Conservation (phyloP, 2,329 filamentous ascomycete genomes). For the Pestalotiopsis sp. region DNA sequence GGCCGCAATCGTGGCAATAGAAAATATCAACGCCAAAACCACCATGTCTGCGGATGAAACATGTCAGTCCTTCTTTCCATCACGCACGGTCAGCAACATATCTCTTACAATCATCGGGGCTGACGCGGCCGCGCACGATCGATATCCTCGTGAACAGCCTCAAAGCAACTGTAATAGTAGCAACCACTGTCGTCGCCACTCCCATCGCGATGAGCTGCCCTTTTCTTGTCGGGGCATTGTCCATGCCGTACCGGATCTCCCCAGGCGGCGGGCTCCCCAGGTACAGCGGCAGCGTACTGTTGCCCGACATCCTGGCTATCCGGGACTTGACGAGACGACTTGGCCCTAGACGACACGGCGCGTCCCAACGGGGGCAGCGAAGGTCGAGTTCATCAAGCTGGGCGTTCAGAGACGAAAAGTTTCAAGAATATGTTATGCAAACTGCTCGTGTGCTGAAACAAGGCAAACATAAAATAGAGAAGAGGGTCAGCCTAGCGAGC, state of each 20-base stretch:
- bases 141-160: slow-evolving; percentile 3
- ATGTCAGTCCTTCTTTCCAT: background rate
- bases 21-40: slow-evolving; percentile 5
- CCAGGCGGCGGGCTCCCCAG: background rate
- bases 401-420: background rate
- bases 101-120: slow-evolving; percentile 6
- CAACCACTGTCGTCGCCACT: slow-evolving; percentile 1
- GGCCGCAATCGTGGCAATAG: background rate
- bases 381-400: background rate
- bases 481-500: background rate
- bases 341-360: background rate
- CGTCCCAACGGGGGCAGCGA: background rate
- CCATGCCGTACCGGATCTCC: slow-evolving; percentile 4
- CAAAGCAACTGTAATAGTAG: background rate
- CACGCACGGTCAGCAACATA: background rate
- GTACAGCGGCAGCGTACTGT: background rate
- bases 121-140: background rate
- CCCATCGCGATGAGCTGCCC: slow-evolving; percentile 6
- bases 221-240: background rate
- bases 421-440: background rate
- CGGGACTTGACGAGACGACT: background rate
- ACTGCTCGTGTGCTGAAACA: background rate
- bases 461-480: background rate
- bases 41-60: background rate
- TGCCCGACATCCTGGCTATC: background rate